Evolutionary conservation across 805 yeast genomes (phyloP).

Genomic region (Cyberlindnera euphorbiae): DNA sequence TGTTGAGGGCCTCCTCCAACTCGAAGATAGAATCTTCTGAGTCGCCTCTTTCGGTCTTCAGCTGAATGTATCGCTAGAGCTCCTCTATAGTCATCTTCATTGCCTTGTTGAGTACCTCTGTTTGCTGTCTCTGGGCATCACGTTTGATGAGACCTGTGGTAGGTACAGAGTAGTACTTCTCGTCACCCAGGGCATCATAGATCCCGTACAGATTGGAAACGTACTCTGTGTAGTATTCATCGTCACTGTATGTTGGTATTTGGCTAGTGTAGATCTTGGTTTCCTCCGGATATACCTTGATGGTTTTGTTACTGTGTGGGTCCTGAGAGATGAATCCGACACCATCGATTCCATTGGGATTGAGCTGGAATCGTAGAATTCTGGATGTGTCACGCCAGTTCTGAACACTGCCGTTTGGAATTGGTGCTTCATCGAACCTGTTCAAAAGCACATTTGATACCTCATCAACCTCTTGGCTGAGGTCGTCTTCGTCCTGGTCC

Average conservation of each 20-base stretch:
- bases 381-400: slow-evolving; percentile 33
- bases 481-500: slow-evolving; percentile 20
- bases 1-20: slow-evolving; percentile 42
- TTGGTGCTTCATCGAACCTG: slow-evolving; percentile 32
- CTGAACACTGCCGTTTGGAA: slow-evolving; percentile 28
- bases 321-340: slow-evolving; percentile 34
- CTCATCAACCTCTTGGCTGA: slow-evolving; percentile 23
- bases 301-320: slow-evolving; percentile 21
- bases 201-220: slow-evolving; percentile 47
- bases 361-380: slow-evolving; percentile 40
- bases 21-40: slow-evolving; percentile 29
- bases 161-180: slow-evolving; percentile 36
- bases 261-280: slow-evolving; percentile 39
- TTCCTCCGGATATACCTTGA: slow-evolving; percentile 33
- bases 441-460: slow-evolving; percentile 27
- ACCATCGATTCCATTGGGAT: slow-evolving; percentile 39
- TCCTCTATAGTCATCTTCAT: slow-evolving; percentile 30
- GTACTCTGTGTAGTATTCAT: slow-evolving; percentile 41
- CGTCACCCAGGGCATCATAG: slow-evolving; percentile 45
- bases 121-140: slow-evolving; percentile 31
- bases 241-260: slow-evolving; percentile 35
- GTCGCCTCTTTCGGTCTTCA: slow-evolving; percentile 28
- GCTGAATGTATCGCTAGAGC: slow-evolving; percentile 29
- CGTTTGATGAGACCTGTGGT: slow-evolving; percentile 35
- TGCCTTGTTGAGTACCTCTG: slow-evolving; percentile 32